Conservation (phyloP, 1,284 basidiomycete species). For the Anthracocystis panici-leucophaei region DNA sequence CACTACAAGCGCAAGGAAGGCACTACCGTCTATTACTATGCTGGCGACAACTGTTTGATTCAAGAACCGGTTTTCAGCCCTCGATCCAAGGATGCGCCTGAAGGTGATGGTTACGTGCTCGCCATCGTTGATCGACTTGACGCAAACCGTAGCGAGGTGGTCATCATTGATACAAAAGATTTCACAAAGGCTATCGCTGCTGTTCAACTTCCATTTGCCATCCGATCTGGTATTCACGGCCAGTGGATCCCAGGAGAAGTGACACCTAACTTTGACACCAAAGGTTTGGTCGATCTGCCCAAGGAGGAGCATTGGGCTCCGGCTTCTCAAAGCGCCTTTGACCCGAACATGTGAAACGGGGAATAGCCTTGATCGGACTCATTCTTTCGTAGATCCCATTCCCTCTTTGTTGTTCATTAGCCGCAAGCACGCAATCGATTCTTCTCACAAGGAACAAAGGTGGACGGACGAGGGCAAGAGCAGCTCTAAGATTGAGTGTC, state of each 20-base stretch:
- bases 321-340: constrained; percentile 13
- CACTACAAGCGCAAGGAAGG: constrained; percentile 34
- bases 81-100: constrained; percentile 32
- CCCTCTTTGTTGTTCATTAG: background rate
- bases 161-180: constrained; percentile 37
- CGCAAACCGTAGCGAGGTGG: constrained; percentile 37
- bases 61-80: constrained; percentile 48
- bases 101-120: constrained; percentile 40
- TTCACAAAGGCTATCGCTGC: constrained; percentile 30
- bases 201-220: constrained; percentile 27
- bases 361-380: no score
- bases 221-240: constrained; percentile 31
- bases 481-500: no score
- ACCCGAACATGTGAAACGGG: constrained; percentile 9
- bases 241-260: constrained; percentile 35
- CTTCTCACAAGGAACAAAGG: no score
- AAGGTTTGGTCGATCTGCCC: constrained; percentile 23
- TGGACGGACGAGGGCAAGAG: no score
- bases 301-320: constrained; percentile 31
- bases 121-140: constrained; percentile 46
- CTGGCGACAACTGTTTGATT: constrained; percentile 40
- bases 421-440: background rate
- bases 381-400: no score
- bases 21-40: constrained; percentile 30
- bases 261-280: constrained; percentile 29